Base-by-base conservation (phyloP, 2,329 filamentous ascomycete species). In the Nothophoma quercina region DNA sequence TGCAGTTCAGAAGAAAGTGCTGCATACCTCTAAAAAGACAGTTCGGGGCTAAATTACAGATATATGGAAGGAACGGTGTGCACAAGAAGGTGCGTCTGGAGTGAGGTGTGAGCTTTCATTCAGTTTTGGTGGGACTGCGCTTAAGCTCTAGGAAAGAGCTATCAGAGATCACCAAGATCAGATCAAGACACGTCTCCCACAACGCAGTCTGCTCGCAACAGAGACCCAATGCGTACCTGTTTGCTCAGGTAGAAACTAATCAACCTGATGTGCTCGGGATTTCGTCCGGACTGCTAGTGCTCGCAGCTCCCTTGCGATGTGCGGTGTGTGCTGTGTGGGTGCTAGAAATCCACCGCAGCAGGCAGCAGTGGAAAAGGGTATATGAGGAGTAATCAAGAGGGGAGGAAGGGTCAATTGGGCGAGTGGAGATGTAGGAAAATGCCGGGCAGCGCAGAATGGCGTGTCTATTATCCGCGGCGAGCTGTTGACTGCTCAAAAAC, bases 171-270 rank as follows among this genome's bases (percentile, higher is more conserved):
- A 53, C 22, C 7, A 18, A 23, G 22, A 36, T n/a, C 9, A 21
- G 22, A 16, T 36, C 34, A 35, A 36, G 54, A 54, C 29, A 46
- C 26, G 22, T 22, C 13, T 28, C 33, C 33, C 23, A 22, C 55
- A 44, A 46, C 40, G 50, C 28, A 23, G 50, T 33, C 53, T 38
- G 26, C 53, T 64, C 56, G 57, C 58, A 60, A 61, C 12, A 55
- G 51, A 36, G n/a, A 22, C 59, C 49, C 51, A 41, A 60, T 60
- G 46, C 52, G 53, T 62, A 65, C 60, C 59, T 62, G 23, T 56
- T 47, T 32, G 53, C 42, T 45, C 47, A 55, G 67, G 64, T 58
- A 71, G 70, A 73, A 74, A 59, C 63, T 63, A 73, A 73, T 74
- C 70, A 68, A 59, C 65, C 70, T 59, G 42, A 35, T 22, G 56